phyloP scores from a whole-genome alignment of 768 basidiomycete species.

The Naganishia kalamii region DNA sequence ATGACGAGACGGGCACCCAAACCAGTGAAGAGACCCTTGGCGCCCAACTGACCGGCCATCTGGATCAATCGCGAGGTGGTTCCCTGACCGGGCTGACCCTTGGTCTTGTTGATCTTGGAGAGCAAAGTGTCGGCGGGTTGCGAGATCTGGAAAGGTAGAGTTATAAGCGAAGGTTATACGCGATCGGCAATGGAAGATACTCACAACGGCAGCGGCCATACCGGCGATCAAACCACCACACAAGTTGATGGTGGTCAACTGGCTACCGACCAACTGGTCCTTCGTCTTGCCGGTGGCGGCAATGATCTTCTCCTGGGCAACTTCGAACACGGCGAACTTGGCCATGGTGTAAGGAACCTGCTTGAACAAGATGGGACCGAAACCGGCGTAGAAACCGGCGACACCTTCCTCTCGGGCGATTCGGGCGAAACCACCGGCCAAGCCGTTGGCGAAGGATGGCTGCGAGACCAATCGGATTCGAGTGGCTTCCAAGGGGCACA shows the following conservation, averaged over 20 bases:
- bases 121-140: conserved; percentile 92
- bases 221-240: conserved; percentile 88
- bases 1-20: conserved; percentile 49
- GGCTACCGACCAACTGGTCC: conserved; percentile 57
- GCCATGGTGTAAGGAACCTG: conserved; percentile 98
- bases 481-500: conserved; percentile 76
- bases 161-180: conserved; percentile 22
- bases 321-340: conserved; percentile 88
- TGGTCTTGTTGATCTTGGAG: conserved; percentile 79
- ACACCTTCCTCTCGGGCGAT: conserved; percentile 49
- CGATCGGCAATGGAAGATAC: background rate
- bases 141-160: conserved; percentile 58
- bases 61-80: conserved; percentile 46
- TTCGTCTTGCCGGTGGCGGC: conserved; percentile 68
- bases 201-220: conserved; percentile 70
- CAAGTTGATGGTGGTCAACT: conserved; percentile 64
- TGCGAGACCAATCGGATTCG: conserved; percentile 50
- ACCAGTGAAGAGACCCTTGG: conserved; percentile 49
- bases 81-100: conserved; percentile 49
- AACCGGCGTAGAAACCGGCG: conserved; percentile 50
- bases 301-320: conserved; percentile 85
- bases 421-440: conserved; percentile 47
- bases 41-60: conserved; percentile 49
- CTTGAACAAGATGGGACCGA: conserved; percentile 51
- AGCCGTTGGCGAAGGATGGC: conserved; percentile 49